Evolutionary conservation across 1,284 basidiomycete genomes (phyloP), one percentile per base, ranked within the genome.

Genomic region (Cryptococcus hybrid): DNA sequence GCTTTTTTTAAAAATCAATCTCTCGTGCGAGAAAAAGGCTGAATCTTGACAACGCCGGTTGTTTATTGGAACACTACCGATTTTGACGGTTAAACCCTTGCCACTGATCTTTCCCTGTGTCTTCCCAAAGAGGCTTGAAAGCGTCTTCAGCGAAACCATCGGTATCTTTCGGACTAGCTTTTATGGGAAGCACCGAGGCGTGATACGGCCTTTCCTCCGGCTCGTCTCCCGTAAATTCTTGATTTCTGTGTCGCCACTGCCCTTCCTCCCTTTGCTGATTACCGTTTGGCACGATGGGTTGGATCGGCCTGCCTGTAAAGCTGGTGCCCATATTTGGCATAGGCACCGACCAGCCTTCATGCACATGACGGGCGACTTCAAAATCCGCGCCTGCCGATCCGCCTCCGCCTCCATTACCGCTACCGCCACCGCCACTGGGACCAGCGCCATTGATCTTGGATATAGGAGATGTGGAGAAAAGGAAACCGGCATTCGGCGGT

Each of bases 81-180:
- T 52, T 49, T 15, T 52, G 45, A 47, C 57, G 59, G 35, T 50
- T 59, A 47, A 61, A 65, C 34, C 56, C 58, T 34, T 43, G 54
- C 60, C 56, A 58, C 53, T 59, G 53, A 37, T 59, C 43, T 39
- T 51, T 50, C 40, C n/a, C 24, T 24, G 24, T 24, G 24, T 24
- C 24, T 24, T 24, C 63, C 68, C 68, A 73, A 0, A 75, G 61
- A 0, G 71, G 70, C 47, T 63, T 67, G 64, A 75, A 75, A 2
- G 73, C 73, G 57, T 75, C 73, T 39, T 70, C 65, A 0, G 61
- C 60, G 50, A 75, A 75, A 5, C 70, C 71, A 6, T 58, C 66
- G 1, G 66, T 60, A 50, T 70, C 63, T 42, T 61, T 63, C n/a
- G 70, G 69, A 38, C 62, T 66, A 11, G 69, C 69, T 46, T 60